A percentile compares a stretch with the other conserved stretches of the same genome.
phyloP scores from a whole-genome alignment of 768 basidiomycete genomes.

The Suillus clintonianus region DNA sequence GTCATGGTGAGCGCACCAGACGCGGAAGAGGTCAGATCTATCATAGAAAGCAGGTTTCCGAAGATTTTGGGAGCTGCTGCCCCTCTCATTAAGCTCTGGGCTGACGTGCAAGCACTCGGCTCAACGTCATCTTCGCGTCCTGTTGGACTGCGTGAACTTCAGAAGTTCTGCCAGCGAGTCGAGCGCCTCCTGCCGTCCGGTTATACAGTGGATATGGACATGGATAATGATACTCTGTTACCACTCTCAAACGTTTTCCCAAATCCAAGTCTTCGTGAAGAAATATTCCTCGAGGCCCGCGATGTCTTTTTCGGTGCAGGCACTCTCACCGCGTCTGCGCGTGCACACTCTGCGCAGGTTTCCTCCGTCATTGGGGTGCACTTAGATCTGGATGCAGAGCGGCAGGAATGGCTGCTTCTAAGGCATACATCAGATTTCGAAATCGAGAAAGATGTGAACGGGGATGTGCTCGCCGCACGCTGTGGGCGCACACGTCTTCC shows the following conservation, averaged over 20 bases:
- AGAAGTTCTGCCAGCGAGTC: slow-evolving; percentile 81
- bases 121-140: slow-evolving; percentile 54
- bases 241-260: slow-evolving; percentile 48
- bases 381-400: slow-evolving; percentile 69
- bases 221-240: slow-evolving; percentile 36
- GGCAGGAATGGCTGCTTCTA: slow-evolving; percentile 68
- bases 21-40: slow-evolving; percentile 64
- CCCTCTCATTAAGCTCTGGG: slow-evolving; percentile 72
- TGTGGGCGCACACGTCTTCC: slow-evolving; percentile 65
- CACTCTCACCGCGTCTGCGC: slow-evolving; percentile 51
- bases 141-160: slow-evolving; percentile 77
- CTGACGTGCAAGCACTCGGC: slow-evolving; percentile 51
- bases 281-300: slow-evolving; percentile 83
- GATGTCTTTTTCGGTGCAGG: slow-evolving; percentile 91
- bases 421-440: slow-evolving; percentile 68
- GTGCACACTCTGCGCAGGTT: slow-evolving; percentile 49
- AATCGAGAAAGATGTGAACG: slow-evolving; percentile 68
- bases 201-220: slow-evolving; percentile 44
- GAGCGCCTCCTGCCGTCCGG: slow-evolving; percentile 58
- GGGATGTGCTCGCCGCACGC: slow-evolving; percentile 53
- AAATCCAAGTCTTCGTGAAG: slow-evolving; percentile 79
- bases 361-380: slow-evolving; percentile 57
- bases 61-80: slow-evolving; percentile 53
- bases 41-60: slow-evolving; percentile 69
- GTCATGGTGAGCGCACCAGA: slow-evolving; percentile 63